phyloP scores from a whole-genome alignment of 106 monocot genomes.

The Ottelia alismoides region DNA sequence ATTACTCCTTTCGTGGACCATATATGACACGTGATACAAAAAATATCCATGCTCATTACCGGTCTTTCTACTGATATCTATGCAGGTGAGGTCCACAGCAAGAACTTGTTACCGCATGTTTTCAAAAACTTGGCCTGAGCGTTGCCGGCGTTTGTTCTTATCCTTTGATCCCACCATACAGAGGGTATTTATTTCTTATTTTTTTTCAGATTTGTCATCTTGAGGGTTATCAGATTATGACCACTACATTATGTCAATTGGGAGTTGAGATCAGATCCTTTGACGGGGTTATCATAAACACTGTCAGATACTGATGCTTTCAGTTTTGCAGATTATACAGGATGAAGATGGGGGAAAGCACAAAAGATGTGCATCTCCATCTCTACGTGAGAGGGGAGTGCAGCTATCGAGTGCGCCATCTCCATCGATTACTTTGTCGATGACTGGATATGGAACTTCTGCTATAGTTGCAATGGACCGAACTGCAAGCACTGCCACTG shows the following conservation, averaged over 20 bases:
- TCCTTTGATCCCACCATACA: constrained; percentile 95
- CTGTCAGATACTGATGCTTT: too few species aligned
- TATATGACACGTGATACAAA: too few species aligned
- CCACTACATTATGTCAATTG: too few species aligned
- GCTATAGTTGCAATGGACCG: constrained; percentile 95
- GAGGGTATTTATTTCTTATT: constrained; percentile 37
- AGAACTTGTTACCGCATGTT: constrained; percentile 89
- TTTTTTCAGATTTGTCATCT: neutral
- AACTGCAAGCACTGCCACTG: constrained; percentile 51
- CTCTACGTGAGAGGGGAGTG: constrained; percentile 64
- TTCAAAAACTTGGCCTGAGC: constrained; percentile 98
- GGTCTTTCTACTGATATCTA: neutral
- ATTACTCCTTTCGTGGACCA: too few species aligned
- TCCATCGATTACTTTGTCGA: constrained; percentile 24
- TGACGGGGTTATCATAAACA: too few species aligned
- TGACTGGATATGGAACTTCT: constrained; percentile 85
- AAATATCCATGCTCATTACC: too few species aligned
- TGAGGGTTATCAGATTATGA: neutral
- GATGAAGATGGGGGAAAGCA: constrained; percentile 98
- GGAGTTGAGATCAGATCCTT: too few species aligned
- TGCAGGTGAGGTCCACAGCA: constrained; percentile 82
- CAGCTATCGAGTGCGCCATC: constrained; percentile 40
- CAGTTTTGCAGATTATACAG: constrained; percentile 64
- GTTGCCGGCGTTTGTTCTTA: constrained; percentile 67
- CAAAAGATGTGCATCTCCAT: constrained; percentile 92